Evolutionary conservation across 805 yeast species (phyloP).

Genomic region (Brettanomyces sp.): DNA sequence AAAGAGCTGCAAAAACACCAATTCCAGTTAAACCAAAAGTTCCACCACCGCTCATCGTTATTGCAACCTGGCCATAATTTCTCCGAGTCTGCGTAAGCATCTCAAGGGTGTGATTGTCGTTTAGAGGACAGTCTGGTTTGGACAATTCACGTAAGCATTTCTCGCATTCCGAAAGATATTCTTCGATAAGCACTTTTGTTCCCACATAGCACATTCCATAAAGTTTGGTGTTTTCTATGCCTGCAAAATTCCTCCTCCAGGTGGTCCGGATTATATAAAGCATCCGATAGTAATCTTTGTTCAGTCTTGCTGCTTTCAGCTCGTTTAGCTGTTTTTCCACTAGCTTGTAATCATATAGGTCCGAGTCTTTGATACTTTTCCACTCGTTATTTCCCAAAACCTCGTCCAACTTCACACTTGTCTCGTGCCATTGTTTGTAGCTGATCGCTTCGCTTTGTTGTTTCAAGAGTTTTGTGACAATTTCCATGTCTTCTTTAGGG

Average conservation of each 20-base stretch:
- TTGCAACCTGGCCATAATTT: conserved; percentile 88
- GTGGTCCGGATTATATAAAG: conserved; percentile 74
- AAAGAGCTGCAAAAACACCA: conserved; percentile 77
- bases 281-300: conserved; percentile 49
- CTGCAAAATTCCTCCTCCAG: conserved; percentile 79
- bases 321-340: conserved; percentile 44
- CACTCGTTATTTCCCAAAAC: conserved; percentile 58
- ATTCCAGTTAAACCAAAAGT: conserved; percentile 88
- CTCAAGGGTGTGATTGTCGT: conserved; percentile 61
- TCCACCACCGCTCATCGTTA: conserved; percentile 94
- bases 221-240: conserved; percentile 72
- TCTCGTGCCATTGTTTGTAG: conserved; percentile 53
- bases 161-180: conserved; percentile 72
- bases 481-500: conserved; percentile 1
- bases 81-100: conserved; percentile 81
- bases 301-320: conserved; percentile 48
- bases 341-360: conserved; percentile 64
- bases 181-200: conserved; percentile 75
- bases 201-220: conserved; percentile 78
- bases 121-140: conserved; percentile 34
- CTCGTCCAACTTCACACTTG: conserved; percentile 55
- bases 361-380: conserved; percentile 55
- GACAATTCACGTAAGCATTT: conserved; percentile 31
- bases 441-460: conserved; percentile 39
- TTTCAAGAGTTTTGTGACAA: conserved; percentile 1